phyloP scores from a whole-genome alignment of 768 basidiomycete genomes.

The Mycena amicta region DNA sequence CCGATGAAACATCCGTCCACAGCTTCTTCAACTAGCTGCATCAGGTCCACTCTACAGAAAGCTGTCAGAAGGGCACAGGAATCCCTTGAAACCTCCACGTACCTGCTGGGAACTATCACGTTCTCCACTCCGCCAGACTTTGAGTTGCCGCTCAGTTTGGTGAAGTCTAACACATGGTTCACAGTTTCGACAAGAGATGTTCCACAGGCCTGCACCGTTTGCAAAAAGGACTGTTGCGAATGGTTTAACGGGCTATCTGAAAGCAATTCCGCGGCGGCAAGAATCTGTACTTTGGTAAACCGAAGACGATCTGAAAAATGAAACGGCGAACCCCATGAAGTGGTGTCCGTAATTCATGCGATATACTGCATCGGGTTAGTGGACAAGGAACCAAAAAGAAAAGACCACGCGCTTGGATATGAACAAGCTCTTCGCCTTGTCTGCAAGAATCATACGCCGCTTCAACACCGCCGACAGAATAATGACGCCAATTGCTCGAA shows the following conservation, averaged over 20 bases:
- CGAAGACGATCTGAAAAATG: no score
- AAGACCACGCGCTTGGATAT: conserved; percentile 78
- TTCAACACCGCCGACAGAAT: conserved; percentile 92
- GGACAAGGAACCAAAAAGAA: not conserved
- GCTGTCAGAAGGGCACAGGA: not conserved
- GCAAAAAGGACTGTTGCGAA: conserved; percentile 82
- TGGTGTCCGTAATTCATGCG: conserved; percentile 89
- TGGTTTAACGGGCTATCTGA: conserved; percentile 81
- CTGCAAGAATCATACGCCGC: conserved; percentile 89
- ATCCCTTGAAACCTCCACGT: conserved; percentile 28
- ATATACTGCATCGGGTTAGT: conserved; percentile 57
- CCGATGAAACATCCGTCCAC: conserved; percentile 96
- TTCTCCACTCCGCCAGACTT: conserved; percentile 80
- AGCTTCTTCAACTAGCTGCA: conserved; percentile 85
- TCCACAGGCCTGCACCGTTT: conserved; percentile 93
- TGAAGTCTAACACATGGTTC: conserved; percentile 95
- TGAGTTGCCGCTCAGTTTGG: conserved; percentile 86
- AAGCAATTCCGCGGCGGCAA: conserved; percentile 91
- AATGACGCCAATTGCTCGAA: conserved; percentile 92
- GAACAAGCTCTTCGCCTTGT: conserved; percentile 91
- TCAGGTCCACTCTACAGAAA: conserved; percentile 61
- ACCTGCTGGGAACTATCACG: conserved; percentile 70
- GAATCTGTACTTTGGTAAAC: conserved; percentile 62
- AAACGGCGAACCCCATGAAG: conserved; percentile 72
- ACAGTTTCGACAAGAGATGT: conserved; percentile 96